phyloP scores from a whole-genome alignment of 208 protist genomes.

The Crithidia mellificae region DNA sequence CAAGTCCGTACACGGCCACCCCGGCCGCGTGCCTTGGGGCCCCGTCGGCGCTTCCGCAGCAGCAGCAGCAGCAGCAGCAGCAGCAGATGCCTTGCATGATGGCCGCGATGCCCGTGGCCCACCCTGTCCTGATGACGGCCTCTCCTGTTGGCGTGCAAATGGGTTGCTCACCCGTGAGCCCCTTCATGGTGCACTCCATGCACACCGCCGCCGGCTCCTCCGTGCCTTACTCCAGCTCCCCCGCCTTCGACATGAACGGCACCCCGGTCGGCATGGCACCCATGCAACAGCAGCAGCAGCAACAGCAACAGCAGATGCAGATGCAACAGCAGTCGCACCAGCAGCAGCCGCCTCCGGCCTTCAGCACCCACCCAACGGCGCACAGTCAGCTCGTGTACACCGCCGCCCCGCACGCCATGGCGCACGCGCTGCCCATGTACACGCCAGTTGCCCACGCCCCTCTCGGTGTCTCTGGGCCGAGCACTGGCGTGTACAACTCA shows the following conservation, averaged over 20 bases:
- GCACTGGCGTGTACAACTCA: slow-evolving; percentile 24
- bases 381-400: slow-evolving; percentile 5
- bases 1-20: slow-evolving; percentile 17
- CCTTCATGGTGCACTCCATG: slow-evolving; percentile 26
- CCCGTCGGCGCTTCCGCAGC: slow-evolving; percentile 11
- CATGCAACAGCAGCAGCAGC: slow-evolving; percentile 8
- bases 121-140: slow-evolving; percentile 23
- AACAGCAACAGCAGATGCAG: no score
- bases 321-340: slow-evolving; percentile 10
- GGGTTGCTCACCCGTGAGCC: slow-evolving; percentile 29
- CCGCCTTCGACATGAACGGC: slow-evolving; percentile 20
- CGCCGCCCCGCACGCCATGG: slow-evolving; percentile 15
- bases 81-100: slow-evolving; percentile 31
- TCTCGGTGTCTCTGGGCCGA: slow-evolving; percentile 23
- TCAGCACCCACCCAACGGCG: slow-evolving; percentile 20
- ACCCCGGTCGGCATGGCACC: slow-evolving; percentile 8
- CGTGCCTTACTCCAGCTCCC: slow-evolving; percentile 17
- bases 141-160: slow-evolving; percentile 25
- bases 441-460: slow-evolving; percentile 19
- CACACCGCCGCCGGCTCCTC: slow-evolving; percentile 20
- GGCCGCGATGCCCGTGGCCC: slow-evolving; percentile 12
- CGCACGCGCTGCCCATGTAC: slow-evolving; percentile 28
- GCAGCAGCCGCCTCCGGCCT: slow-evolving; percentile 18
- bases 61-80: slow-evolving; percentile 7
- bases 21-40: slow-evolving; percentile 18